These are phyloP conservation scores for Stygiomarasmius scandens DNA, from an alignment of 1,284 basidiomycete species.

Conservation along the genomic window DNA sequence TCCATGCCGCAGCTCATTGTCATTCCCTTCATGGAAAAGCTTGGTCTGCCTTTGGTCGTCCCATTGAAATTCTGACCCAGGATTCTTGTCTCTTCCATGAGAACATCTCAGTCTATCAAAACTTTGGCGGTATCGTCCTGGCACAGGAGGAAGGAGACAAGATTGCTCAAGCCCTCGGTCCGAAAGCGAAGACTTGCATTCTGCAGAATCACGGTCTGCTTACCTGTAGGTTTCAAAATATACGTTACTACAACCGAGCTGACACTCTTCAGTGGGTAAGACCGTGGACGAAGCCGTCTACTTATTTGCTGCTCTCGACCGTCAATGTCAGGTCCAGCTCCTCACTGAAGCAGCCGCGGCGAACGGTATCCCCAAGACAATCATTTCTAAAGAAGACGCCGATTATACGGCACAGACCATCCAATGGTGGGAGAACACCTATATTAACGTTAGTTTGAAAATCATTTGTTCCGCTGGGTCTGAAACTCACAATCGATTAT, in stretches of 20 bases:
- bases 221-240: conserved; percentile 40
- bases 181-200: conserved; percentile 36
- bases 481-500: neutral
- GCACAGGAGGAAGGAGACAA: conserved; percentile 57
- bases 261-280: conserved; percentile 10
- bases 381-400: conserved; percentile 29
- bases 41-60: conserved; percentile 59
- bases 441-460: conserved; percentile 22
- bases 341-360: conserved; percentile 50
- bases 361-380: conserved; percentile 30
- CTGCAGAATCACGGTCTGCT: conserved; percentile 64
- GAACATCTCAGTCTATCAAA: conserved; percentile 42
- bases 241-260: no score
- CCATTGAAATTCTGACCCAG: conserved; percentile 56
- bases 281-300: conserved; percentile 36
- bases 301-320: conserved; percentile 35
- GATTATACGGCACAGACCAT: conserved; percentile 25
- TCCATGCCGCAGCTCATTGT: conserved; percentile 65
- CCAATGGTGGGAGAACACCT: conserved; percentile 24
- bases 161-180: conserved; percentile 57
- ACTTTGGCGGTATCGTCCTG: conserved; percentile 62
- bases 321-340: conserved; percentile 52
- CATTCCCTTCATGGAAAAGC: conserved; percentile 67
- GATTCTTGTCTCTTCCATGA: conserved; percentile 51
- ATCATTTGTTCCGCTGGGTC: neutral